Evolutionary conservation across 1,284 basidiomycete genomes (phyloP).

Genomic region (Anthracocystis setariae): DNA sequence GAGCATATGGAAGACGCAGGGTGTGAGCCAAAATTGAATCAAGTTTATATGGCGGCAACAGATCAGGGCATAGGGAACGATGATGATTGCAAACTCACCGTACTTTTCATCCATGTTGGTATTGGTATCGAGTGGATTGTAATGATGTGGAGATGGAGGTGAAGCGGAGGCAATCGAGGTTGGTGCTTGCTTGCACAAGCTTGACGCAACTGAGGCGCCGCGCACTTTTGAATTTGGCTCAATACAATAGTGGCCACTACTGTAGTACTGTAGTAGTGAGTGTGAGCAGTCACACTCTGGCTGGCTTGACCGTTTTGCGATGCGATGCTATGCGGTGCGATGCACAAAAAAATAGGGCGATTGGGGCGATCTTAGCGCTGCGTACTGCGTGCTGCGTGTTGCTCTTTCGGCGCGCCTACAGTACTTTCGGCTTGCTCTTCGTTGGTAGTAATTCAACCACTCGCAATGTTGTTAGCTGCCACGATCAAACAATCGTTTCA

Average conservation of each 20-base stretch:
- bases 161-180: not conserved
- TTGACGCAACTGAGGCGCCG: not conserved
- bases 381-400: not conserved
- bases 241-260: too few species aligned
- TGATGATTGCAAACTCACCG: slow-evolving; percentile 31
- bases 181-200: too few species aligned
- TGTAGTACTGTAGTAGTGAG: too few species aligned
- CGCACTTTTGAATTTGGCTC: slow-evolving; percentile 4
- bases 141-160: slow-evolving; percentile 3
- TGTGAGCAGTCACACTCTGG: too few species aligned
- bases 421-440: too few species aligned
- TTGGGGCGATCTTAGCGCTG: not conserved
- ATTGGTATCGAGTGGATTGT: not conserved
- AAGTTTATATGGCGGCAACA: not conserved
- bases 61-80: not conserved
- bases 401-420: not conserved
- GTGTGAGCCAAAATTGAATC: not conserved
- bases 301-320: slow-evolving; percentile 1
- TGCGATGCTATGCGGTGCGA: not conserved
- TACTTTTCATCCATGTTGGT: slow-evolving; percentile 62
- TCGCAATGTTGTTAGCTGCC: too few species aligned
- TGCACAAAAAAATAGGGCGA: too few species aligned
- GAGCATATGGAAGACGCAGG: not conserved
- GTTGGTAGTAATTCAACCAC: too few species aligned
- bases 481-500: too few species aligned